These are phyloP conservation scores for Tubosaeta brunneosetosa DNA, from an alignment of 768 basidiomycete species.

Conservation along the genomic window DNA sequence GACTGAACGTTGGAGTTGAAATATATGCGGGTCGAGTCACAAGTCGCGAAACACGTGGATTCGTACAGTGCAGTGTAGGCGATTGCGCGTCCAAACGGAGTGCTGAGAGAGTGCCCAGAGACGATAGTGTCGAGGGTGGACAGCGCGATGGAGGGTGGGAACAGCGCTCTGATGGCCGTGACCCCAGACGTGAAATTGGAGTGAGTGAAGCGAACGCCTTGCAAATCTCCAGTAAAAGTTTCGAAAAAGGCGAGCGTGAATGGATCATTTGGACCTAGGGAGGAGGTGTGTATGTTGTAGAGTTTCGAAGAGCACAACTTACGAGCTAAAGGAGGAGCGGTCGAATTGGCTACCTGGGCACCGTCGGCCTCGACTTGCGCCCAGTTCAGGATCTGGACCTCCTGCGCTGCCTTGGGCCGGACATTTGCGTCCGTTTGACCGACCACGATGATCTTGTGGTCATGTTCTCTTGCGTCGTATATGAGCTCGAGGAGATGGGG, in stretches of 20 bases:
- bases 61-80: conserved; percentile 77
- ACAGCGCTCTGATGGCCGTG: conserved; percentile 68
- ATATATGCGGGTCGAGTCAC: conserved; percentile 53
- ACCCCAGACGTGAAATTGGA: conserved; percentile 87
- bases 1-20: conserved; percentile 22
- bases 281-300: conserved; percentile 1
- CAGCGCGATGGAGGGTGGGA: conserved; percentile 67
- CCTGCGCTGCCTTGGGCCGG: conserved; percentile 44
- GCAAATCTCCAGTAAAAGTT: conserved; percentile 47
- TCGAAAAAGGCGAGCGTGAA: conserved; percentile 67
- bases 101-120: conserved; percentile 68
- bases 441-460: conserved; percentile 64
- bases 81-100: conserved; percentile 74
- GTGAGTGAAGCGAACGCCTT: conserved; percentile 69
- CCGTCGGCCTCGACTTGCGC: conserved; percentile 68
- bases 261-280: conserved; percentile 44
- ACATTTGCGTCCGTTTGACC: conserved; percentile 52
- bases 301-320: conserved; percentile 21
- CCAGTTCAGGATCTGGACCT: conserved; percentile 60
- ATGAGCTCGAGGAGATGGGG: conserved; percentile 67
- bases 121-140: conserved; percentile 73
- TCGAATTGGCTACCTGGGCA: conserved; percentile 40
- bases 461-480: conserved; percentile 52
- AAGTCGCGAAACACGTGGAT: conserved; percentile 66
- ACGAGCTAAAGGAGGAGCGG: conserved; percentile 50